A percentile compares a stretch with the other conserved stretches of the same genome.
phyloP scores from a whole-genome alignment of 306 rosid species.

The Medicago truncatula region MtrunA17r5.0-ANR NC_053044.1:47425501-47426000 shows the following conservation, averaged over 20 bases:
- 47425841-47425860: constrained; percentile 34
- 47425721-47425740: constrained; percentile 99
- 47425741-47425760: constrained; percentile 99
- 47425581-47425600: constrained; percentile 67
- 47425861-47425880: constrained; percentile 64
- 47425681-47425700: constrained; percentile 57
- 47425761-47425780: constrained; percentile 70
- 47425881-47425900: constrained; percentile 96
- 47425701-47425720: constrained; percentile 86
- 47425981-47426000: constrained; percentile 33
- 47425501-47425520: constrained; percentile 89
- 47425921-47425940: constrained; percentile 79
- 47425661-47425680: constrained; percentile 17
- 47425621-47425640: constrained; percentile 18
- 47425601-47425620: constrained; percentile 53
- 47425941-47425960: constrained; percentile 80
- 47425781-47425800: constrained; percentile 12
- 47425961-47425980: constrained; percentile 33
- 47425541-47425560: constrained; percentile 84
- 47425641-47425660: constrained; percentile 25
- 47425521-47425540: constrained; percentile 92
- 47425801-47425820: constrained; percentile 22
- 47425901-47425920: constrained; percentile 93
- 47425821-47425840: constrained; percentile 36
- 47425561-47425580: constrained; percentile 75